phyloP scores from a whole-genome alignment of 2,329 filamentous ascomycete genomes.

The Zopfia rhizophila region DNA sequence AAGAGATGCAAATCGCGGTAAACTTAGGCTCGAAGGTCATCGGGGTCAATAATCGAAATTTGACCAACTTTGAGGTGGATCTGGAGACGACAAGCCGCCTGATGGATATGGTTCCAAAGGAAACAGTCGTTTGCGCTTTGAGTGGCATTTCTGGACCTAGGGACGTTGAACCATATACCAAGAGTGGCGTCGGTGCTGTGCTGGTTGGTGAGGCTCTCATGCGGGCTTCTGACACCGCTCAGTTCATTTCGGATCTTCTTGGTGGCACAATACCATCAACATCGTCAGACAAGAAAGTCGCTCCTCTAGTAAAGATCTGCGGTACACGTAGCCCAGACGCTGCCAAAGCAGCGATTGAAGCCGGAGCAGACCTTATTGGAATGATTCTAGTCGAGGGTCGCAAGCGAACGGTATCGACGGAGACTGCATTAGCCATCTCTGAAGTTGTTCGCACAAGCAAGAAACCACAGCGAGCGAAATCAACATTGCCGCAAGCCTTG shows the following conservation, averaged over 20 bases:
- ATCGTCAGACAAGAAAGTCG: slow-evolving; percentile 35
- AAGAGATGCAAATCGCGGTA: slow-evolving; percentile 91
- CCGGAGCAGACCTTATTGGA: slow-evolving; percentile 90
- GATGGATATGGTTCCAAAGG: slow-evolving; percentile 84
- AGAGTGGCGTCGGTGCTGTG: slow-evolving; percentile 90
- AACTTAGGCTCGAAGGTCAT: slow-evolving; percentile 89
- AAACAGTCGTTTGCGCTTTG: slow-evolving; percentile 89
- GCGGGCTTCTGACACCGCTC: slow-evolving; percentile 82
- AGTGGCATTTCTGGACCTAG: slow-evolving; percentile 91
- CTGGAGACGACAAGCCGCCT: slow-evolving; percentile 89
- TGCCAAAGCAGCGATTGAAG: slow-evolving; percentile 81
- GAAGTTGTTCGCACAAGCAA: slow-evolving; percentile 72
- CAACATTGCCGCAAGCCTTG: slow-evolving; percentile 33
- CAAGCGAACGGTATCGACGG: slow-evolving; percentile 80
- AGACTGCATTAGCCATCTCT: slow-evolving; percentile 84
- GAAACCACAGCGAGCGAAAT: slow-evolving; percentile 39
- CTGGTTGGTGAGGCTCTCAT: slow-evolving; percentile 96
- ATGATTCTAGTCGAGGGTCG: slow-evolving; percentile 89
- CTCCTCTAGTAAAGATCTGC: slow-evolving; percentile 87
- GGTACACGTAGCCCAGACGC: slow-evolving; percentile 86
- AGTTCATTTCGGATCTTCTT: slow-evolving; percentile 87
- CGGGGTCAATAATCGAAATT: slow-evolving; percentile 96
- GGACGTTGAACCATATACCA: slow-evolving; percentile 88
- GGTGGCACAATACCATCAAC: slow-evolving; percentile 58
- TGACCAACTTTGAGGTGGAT: slow-evolving; percentile 97